Conservation (phyloP, 2,329 filamentous ascomycete genomes). For the Dothidotthia symphoricarpi region DNA sequence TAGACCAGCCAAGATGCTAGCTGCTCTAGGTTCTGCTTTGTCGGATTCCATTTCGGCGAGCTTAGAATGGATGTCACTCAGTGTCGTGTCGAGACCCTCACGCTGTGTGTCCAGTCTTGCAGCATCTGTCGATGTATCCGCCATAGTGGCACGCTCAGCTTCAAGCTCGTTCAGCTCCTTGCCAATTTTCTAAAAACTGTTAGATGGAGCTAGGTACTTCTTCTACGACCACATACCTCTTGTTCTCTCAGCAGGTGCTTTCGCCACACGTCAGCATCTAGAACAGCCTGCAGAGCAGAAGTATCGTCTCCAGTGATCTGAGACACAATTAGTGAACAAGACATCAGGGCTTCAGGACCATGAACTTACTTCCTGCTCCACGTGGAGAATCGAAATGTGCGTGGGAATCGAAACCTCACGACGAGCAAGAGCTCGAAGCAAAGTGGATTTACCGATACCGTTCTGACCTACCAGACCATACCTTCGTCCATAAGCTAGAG, state of each 20-base stretch:
- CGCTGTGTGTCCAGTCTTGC: constrained; percentile 80
- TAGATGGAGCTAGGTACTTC: constrained; percentile 1
- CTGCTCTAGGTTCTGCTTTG: constrained; percentile 92
- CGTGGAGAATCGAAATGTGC: constrained; percentile 97
- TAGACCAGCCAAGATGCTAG: constrained; percentile 93
- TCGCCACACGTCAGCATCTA: constrained; percentile 97
- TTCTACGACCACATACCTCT: constrained; percentile 55
- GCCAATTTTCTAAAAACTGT: constrained; percentile 64
- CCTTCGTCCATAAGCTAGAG: constrained; percentile 84
- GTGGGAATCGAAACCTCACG: constrained; percentile 93
- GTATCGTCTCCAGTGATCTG: constrained; percentile 94
- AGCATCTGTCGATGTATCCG: constrained; percentile 89
- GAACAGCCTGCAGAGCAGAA: constrained; percentile 85
- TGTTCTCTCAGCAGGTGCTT: constrained; percentile 92
- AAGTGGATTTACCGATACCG: constrained; percentile 86
- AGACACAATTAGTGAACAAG: constrained; percentile 7
- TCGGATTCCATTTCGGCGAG: constrained; percentile 98
- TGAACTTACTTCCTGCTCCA: constrained; percentile 84
- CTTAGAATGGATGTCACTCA: constrained; percentile 88
- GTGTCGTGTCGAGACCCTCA: constrained; percentile 84
- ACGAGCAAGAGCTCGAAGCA: constrained; percentile 84
- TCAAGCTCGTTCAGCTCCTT: constrained; percentile 75
- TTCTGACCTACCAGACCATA: constrained; percentile 99
- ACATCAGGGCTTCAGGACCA: not conserved
- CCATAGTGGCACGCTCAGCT: constrained; percentile 71